Evolutionary conservation across 2,329 filamentous ascomycete species (phyloP), one percentile per base, ranked within the genome.

Genomic region (Cordyceps cateniannulata): DNA sequence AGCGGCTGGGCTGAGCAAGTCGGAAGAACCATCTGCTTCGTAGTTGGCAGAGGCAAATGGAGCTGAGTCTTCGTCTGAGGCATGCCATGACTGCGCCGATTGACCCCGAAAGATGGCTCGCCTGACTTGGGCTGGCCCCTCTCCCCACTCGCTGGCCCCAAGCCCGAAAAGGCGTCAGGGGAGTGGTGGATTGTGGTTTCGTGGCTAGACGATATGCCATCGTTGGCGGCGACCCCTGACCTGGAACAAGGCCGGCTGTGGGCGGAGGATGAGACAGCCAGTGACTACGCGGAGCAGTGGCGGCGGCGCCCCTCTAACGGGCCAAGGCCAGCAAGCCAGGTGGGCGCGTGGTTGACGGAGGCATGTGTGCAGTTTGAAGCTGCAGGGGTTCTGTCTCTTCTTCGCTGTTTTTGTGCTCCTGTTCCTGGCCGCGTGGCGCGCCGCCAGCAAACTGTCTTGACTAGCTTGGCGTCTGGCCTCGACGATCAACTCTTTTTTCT

Each of bases 401-500:
- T 56, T 35, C 27, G 47, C 24, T 56, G 16, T 48, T 48, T 45
- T 32, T 32, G 2, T 20, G 10, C 16, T 32, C 16, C 27, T 59
- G 44, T 35, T 52, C 42, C 50, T 51, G 29, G 32, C 32, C 10
- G 45, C 45, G 35, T 49, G 44, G 29, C 45, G 44, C 32, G 55
- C 44, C 35, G 25, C 29, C 42, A 58, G 45, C 44, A 58, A 58
- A 58, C 55, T 50, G 55, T 42, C 55, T 58, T 22, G 45, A 22
- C 20, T 50, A 58, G 55, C 29, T 42, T 27, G 25, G 25, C 18
- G 48, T 59, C 18, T 32, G 12, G 54, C 47, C 55, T 22, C 25
- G 56, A 51, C 56, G 56, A 59, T 59, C 56, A 47, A 40, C 32
- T 35, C 35, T 32, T 29, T 40, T 42, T 42, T 32, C 9, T 29